phyloP scores from a whole-genome alignment of 148 eudicot genomes.

The Vaccinium corymbosum region DNA sequence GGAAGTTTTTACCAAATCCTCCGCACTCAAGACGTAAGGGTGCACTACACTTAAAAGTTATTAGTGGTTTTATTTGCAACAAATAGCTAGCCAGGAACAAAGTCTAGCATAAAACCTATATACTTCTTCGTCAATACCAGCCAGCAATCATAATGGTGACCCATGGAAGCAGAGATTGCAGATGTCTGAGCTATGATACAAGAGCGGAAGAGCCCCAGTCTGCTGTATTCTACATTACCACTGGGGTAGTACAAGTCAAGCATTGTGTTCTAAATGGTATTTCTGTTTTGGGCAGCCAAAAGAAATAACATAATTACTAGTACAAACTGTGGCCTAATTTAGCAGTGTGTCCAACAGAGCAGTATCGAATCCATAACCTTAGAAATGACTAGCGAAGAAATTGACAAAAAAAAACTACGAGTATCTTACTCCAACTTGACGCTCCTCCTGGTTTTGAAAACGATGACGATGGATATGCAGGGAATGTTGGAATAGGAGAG shows the following conservation, averaged over 20 bases:
- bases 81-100: background rate
- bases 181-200: background rate
- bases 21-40: background rate
- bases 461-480: constrained; percentile 55
- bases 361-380: background rate
- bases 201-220: no score
- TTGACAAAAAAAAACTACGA: background rate
- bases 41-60: background rate
- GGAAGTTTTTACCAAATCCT: background rate
- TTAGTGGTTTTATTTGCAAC: background rate
- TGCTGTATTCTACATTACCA: background rate
- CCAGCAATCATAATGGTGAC: background rate
- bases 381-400: background rate
- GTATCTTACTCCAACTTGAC: constrained; percentile 58
- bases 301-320: background rate
- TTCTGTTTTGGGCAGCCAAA: background rate
- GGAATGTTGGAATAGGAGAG: constrained; percentile 36
- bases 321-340: background rate
- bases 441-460: constrained; percentile 49
- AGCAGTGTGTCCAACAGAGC: background rate
- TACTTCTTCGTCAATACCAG: background rate
- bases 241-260: background rate
- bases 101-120: background rate
- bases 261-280: background rate
- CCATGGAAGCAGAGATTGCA: background rate